These are phyloP conservation scores for Avena sativa DNA, from an alignment of 176 grass and related monocot species.

Conservation along the genomic window DNA sequence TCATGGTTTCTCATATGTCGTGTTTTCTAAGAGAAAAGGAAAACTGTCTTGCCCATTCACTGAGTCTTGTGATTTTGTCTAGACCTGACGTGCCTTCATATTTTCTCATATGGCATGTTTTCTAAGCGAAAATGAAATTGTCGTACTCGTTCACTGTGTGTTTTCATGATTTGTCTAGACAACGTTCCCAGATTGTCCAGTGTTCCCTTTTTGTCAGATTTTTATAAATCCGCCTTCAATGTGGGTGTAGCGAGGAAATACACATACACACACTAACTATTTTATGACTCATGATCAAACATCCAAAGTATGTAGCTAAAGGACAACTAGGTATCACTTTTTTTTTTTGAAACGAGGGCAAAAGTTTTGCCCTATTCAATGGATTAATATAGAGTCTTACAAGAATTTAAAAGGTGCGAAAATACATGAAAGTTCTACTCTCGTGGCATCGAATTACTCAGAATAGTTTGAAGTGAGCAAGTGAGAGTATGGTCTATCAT, in stretches of 20 bases:
- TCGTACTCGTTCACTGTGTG: conserved; percentile 1
- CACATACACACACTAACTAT: too few species aligned
- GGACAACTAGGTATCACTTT: too few species aligned
- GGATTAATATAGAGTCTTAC: too few species aligned
- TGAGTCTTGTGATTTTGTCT: conserved; percentile 5
- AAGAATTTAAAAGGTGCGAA: too few species aligned
- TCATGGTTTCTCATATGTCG: too few species aligned
- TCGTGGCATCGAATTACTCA: too few species aligned
- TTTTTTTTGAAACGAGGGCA: too few species aligned
- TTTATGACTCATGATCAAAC: background rate
- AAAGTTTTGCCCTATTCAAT: too few species aligned
- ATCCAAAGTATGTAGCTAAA: background rate
- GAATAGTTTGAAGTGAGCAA: conserved; percentile 27
- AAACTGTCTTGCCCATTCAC: conserved; percentile 6
- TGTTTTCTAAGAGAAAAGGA: conserved; percentile 10
- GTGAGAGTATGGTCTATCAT: conserved; percentile 1
- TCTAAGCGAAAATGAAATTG: conserved; percentile 2
- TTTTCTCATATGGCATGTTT: conserved; percentile 3
- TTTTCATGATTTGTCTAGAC: conserved; percentile 25
- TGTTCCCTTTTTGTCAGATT: background rate
- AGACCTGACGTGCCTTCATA: background rate
- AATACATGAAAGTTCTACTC: too few species aligned
- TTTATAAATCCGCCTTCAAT: background rate
- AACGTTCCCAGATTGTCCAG: background rate
- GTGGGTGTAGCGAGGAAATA: too few species aligned